Evolutionary conservation across 2,329 filamentous ascomycete genomes (phyloP).

Genomic region (Xylaria polymorpha): DNA sequence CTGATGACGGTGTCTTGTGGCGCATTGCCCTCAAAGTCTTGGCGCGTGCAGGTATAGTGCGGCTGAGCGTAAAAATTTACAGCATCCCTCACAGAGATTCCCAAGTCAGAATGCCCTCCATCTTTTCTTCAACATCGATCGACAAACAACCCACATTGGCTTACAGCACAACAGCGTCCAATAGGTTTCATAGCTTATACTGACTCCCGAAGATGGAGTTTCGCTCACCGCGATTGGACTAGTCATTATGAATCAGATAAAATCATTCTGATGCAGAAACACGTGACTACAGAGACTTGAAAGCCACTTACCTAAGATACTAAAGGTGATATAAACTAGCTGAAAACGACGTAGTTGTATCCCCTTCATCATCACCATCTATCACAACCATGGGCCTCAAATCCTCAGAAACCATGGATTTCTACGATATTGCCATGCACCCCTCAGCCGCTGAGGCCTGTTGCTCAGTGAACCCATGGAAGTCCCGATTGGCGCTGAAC

Average conservation of each 20-base stretch:
- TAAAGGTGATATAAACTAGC: neutral
- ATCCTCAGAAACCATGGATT: conserved; percentile 24
- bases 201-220: neutral
- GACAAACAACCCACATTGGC: neutral
- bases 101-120: neutral
- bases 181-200: neutral
- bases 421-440: conserved; percentile 58
- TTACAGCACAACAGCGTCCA: neutral
- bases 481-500: conserved; percentile 54
- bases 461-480: conserved; percentile 51
- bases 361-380: neutral
- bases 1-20: no score
- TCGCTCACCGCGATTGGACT: neutral
- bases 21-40: no score
- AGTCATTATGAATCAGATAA: neutral
- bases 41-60: no score
- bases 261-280: neutral
- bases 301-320: neutral
- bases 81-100: neutral
- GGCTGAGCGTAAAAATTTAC: neutral
- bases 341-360: neutral
- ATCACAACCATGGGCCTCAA: conserved; percentile 36
- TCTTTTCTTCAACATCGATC: neutral
- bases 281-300: neutral
- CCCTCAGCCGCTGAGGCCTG: conserved; percentile 47